These are phyloP conservation scores for Cladorrhinum samala DNA, from an alignment of 495 filamentous ascomycete species.

Conservation along the genomic window DNA sequence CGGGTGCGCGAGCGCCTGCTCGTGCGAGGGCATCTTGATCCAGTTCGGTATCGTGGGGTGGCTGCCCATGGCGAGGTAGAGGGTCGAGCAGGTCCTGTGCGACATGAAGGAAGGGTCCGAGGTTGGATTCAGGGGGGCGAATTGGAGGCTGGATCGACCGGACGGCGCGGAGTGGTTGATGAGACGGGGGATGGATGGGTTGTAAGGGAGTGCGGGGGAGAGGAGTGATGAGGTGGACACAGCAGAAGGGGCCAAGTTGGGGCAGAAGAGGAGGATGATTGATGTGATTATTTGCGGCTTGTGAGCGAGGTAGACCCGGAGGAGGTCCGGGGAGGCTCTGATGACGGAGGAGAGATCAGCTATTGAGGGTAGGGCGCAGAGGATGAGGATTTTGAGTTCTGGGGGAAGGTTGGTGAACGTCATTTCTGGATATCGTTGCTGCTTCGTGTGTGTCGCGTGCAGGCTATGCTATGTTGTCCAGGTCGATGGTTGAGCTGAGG, in stretches of 20 bases:
- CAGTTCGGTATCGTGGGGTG: not conserved
- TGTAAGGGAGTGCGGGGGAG: not conserved
- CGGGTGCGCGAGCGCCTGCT: not conserved
- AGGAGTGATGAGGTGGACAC: not conserved
- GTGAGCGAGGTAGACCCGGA: not conserved
- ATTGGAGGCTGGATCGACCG: not conserved
- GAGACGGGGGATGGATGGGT: not conserved
- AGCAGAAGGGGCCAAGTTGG: not conserved
- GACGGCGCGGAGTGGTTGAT: too few species aligned
- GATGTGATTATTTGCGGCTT: not conserved
- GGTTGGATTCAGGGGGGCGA: not conserved
- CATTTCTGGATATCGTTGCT: not conserved
- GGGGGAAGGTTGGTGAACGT: slow-evolving; percentile 7
- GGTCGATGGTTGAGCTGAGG: too few species aligned
- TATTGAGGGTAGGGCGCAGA: not conserved
- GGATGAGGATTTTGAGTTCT: not conserved
- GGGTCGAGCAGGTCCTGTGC: not conserved
- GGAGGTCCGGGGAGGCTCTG: not conserved
- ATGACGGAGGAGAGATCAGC: not conserved
- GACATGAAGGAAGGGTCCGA: not conserved
- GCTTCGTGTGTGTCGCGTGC: not conserved
- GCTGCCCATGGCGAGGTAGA: not conserved
- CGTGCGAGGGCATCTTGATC: not conserved
- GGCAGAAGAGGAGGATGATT: not conserved
- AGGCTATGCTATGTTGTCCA: not conserved